Evolutionary conservation across 176 grass and related monocot genomes (phyloP), one percentile per base, ranked within the genome.

Genomic region (Rhynchospora pubera): DNA sequence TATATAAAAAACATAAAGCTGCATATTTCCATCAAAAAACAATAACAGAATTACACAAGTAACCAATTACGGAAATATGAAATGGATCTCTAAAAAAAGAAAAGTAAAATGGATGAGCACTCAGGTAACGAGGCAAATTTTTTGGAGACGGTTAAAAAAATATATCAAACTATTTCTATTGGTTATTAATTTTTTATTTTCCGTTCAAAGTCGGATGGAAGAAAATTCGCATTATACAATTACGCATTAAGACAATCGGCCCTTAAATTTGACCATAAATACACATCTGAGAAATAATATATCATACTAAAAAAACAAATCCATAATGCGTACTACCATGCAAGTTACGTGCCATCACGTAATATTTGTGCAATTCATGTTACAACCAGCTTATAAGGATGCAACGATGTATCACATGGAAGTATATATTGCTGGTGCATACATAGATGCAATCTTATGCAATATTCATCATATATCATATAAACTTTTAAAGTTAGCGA

Each of bases 341-440:
- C 56, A 79, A 21, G 19, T 79, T 61, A 62, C 56, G 55, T 79
- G 77, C 30, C 77, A 62, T 79, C 77, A 79, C 57, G 16, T 19
- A 3, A 3, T 79, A 21, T 79, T 61, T 57, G 52, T 39, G 44
- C 7, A 79, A 79, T 43, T 43, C 48, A 15, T 58, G 22, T 79
- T 44, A 74, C 19, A 74, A 18, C 46, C 21, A 53, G 19, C 70
- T 74, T 75, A 75, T 21, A 26, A 46, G 70, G 46, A 75, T 26
- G 21, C 70, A 52, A 74, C 70, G 50, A 51, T 24, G 46, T 74
- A 48, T 47, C 69, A 51, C 45, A 10, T 72, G 43, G 44, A 72
- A 19, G 8, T 72, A n/a, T n/a, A n/a, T n/a, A 48, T 48, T 48
- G 48, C 10, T 73, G 19, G 18, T 73, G 5, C 13, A 15, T 50